Conservation (phyloP, 352 stramenopile genomes). For the Pythium dissimile region DNA sequence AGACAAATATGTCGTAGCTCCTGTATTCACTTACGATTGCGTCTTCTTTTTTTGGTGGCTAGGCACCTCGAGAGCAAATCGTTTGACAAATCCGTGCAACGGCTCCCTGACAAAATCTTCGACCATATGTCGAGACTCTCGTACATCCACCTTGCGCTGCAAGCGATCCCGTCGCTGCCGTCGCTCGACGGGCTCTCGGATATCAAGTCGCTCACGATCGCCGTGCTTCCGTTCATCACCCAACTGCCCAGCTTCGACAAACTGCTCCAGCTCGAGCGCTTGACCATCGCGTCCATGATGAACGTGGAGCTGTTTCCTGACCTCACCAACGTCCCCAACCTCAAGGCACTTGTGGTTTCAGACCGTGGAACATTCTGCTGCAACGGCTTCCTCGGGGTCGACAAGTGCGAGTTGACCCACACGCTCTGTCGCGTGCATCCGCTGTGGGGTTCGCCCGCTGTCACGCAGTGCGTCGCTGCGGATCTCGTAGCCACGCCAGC, state of each 20-base stretch:
- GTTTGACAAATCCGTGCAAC: conserved; percentile 4
- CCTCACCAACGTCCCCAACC: conserved; percentile 8
- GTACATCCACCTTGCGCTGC: conserved; percentile 30
- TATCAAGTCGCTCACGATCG: conserved; percentile 28
- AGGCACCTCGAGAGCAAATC: conserved; percentile 4
- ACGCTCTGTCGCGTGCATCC: conserved; percentile 3
- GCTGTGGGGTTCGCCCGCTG: neutral
- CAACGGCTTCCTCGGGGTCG: conserved; percentile 27
- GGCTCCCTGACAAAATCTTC: conserved; percentile 26
- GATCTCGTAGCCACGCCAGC: neutral
- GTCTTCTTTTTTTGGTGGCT: neutral
- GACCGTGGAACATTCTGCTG: conserved; percentile 17
- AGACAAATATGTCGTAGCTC: neutral
- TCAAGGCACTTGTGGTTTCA: conserved; percentile 21
- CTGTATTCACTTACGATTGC: neutral
- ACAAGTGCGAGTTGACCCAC: conserved; percentile 26
- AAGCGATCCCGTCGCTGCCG: conserved; percentile 20
- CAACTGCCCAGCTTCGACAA: conserved; percentile 21
- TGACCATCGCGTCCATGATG: conserved; percentile 18
- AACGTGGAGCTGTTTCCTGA: conserved; percentile 22
- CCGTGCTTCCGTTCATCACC: conserved; percentile 12
- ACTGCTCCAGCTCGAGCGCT: conserved; percentile 21
- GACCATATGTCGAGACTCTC: conserved; percentile 26
- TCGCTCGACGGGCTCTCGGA: conserved; percentile 24
- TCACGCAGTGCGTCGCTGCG: neutral